A percentile compares a stretch with the other conserved stretches of the same genome.
phyloP scores from a whole-genome alignment of 2,329 filamentous ascomycete genomes.

The Xylaria sp. region DNA sequence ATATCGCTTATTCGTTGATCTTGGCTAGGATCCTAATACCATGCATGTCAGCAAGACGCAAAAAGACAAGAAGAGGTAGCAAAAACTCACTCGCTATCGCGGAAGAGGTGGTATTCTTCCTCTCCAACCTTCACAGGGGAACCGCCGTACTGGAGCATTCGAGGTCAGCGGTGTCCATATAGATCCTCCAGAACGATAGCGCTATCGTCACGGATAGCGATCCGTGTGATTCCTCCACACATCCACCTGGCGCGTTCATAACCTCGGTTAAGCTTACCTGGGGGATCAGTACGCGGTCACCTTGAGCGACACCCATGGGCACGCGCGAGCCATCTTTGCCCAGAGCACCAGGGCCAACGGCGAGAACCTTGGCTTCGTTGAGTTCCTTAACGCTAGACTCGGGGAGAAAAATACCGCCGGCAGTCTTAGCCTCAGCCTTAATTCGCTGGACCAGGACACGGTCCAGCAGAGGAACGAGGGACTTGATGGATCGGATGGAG shows the following conservation, averaged over 20 bases:
- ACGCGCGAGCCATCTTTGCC: slow-evolving; percentile 92
- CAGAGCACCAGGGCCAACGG: slow-evolving; percentile 88
- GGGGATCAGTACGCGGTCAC: slow-evolving; percentile 95
- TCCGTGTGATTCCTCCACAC: not conserved
- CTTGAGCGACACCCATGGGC: slow-evolving; percentile 81
- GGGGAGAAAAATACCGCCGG: slow-evolving; percentile 95
- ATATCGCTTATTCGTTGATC: slow-evolving; percentile 87
- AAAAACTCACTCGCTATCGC: slow-evolving; percentile 91
- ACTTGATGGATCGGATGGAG: slow-evolving; percentile 93
- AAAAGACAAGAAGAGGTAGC: not conserved
- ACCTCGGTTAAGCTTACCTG: slow-evolving; percentile 67
- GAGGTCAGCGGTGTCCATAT: slow-evolving; percentile 29
- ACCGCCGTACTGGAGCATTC: slow-evolving; percentile 78
- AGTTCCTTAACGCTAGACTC: slow-evolving; percentile 98
- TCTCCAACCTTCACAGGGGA: slow-evolving; percentile 97
- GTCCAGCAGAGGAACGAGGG: slow-evolving; percentile 94
- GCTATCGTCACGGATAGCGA: not conserved
- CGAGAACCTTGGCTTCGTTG: slow-evolving; percentile 96
- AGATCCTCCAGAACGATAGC: not conserved
- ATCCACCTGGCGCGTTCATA: not conserved
- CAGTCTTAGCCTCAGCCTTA: slow-evolving; percentile 97
- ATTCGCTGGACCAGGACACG: slow-evolving; percentile 97
- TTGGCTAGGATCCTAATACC: slow-evolving; percentile 87
- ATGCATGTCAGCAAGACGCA: slow-evolving; percentile 37
- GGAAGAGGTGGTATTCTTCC: slow-evolving; percentile 95